Conservation (phyloP, 2,329 filamentous ascomycete species). For the Aspergillus sp. region DNA sequence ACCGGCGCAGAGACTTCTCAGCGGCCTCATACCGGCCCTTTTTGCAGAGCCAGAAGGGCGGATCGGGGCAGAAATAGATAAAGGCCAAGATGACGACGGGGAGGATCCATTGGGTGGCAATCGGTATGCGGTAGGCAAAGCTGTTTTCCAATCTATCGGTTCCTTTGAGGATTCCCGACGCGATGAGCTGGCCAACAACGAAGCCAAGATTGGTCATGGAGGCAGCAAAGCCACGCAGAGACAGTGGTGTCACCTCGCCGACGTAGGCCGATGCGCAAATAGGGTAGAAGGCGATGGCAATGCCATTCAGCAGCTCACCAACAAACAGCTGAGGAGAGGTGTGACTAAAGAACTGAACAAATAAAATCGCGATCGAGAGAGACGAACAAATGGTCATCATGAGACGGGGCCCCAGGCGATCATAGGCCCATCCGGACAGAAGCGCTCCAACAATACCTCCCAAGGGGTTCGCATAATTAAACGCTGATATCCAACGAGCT, state of each 20-base stretch:
- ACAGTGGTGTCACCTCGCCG: background rate
- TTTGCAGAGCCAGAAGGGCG: slow-evolving; percentile 18
- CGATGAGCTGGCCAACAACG: background rate
- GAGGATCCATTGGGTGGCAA: slow-evolving; percentile 17
- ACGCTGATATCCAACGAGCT: too few species aligned
- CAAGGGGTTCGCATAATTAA: too few species aligned
- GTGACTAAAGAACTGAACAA: background rate
- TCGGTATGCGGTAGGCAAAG: slow-evolving; percentile 18
- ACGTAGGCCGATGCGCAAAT: background rate
- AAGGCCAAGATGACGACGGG: slow-evolving; percentile 12
- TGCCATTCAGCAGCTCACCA: background rate
- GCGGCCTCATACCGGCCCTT: slow-evolving; percentile 9
- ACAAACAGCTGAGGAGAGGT: background rate
- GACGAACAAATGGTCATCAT: background rate
- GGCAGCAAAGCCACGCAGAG: background rate
- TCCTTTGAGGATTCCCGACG: background rate
- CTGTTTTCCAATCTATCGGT: slow-evolving; percentile 1
- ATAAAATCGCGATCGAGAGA: background rate
- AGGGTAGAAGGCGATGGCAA: background rate
- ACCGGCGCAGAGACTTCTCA: background rate
- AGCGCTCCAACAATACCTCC: too few species aligned
- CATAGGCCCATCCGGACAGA: background rate
- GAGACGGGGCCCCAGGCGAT: background rate
- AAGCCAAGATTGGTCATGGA: background rate
- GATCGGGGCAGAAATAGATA: slow-evolving; percentile 14